Conservation (phyloP, 1,139 yeast genomes). For the Suhomyces bribrorum region DNA sequence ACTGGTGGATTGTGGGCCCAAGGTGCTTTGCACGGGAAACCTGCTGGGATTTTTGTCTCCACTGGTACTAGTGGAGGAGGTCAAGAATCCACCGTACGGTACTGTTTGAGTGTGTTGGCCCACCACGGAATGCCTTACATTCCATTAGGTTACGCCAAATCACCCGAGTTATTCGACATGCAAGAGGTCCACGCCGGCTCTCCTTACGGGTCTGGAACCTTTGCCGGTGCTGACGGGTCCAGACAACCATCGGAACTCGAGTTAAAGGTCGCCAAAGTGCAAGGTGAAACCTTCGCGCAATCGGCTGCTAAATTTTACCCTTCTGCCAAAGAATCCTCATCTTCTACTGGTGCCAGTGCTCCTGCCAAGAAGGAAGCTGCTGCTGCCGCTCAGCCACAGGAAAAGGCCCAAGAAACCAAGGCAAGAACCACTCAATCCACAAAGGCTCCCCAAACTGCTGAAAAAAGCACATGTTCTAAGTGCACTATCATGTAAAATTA, state of each 20-base stretch:
- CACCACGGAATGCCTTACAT: slow-evolving; percentile 56
- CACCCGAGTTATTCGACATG: slow-evolving; percentile 35
- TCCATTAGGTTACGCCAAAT: slow-evolving; percentile 48
- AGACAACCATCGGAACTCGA: slow-evolving; percentile 45
- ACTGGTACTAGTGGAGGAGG: slow-evolving; percentile 43
- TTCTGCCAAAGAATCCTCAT: not conserved
- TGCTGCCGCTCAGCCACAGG: not conserved
- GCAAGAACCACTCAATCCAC: slow-evolving; percentile 12
- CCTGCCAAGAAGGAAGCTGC: slow-evolving; percentile 5
- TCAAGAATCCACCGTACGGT: slow-evolving; percentile 46
- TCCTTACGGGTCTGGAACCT: slow-evolving; percentile 54
- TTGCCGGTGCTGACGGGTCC: slow-evolving; percentile 51
- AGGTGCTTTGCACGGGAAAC: slow-evolving; percentile 50
- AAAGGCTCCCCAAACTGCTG: slow-evolving; percentile 9
- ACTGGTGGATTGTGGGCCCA: slow-evolving; percentile 54
- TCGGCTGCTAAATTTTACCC: slow-evolving; percentile 30
- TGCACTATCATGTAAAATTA: slow-evolving; percentile 15
- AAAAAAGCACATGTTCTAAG: slow-evolving; percentile 15
- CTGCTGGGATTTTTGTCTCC: slow-evolving; percentile 47
- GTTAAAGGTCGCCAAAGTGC: slow-evolving; percentile 37
- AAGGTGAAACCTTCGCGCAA: slow-evolving; percentile 44
- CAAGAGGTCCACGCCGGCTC: slow-evolving; percentile 49
- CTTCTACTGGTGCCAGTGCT: not conserved
- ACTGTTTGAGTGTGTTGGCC: slow-evolving; percentile 36
- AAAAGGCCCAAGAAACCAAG: not conserved